Evolutionary conservation across 2,329 filamentous ascomycete genomes (phyloP), one percentile per base, ranked within the genome.

Genomic region (Neophaeococcomyces mojaviensis): DNA sequence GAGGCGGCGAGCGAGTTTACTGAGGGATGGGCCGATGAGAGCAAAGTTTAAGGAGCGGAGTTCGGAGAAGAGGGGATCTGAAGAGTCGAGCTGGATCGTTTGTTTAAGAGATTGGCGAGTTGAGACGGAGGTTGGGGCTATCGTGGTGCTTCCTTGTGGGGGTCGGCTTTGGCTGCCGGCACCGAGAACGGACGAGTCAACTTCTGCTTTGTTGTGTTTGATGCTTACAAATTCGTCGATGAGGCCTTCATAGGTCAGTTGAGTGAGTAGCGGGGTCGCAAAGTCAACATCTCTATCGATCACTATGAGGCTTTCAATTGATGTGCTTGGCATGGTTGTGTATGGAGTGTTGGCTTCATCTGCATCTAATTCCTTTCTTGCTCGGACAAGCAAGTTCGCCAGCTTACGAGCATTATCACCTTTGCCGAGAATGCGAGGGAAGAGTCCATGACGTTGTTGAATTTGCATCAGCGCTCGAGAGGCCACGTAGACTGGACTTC

Each of bases 221-320:
- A 98, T 94, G 26, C 85, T 83, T 61, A 94, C 94, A 13, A 92
- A 77, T 63, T 98, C 92, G 60, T 98, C 94, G 44, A 98, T 84
- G 20, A 98, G 73, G 3, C 92, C 92, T 67, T 98, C 90, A 59
- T 98, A 98, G 1, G 92, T 98, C 51, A 98, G 71, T 63, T 98
- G 92, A 0, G 90, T 97, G 44, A 98, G 81, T 13, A 98, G 74
- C 0, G 86, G 84, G 1, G 92, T 96, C 13, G 90, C 87, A 59
- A 92, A 88, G 64, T 98, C 92, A 46, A 95, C 84, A 62, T 96
- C 89, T 40, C 92, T 85, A 64, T 98, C 92, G 46, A 98, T 88
- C 50, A 98, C 85, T 58, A 98, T 89, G 49, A 96, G 72, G 60
- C 84, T 94, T 64, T 98, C 92, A 39, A 88, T 86, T 5, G 82